phyloP scores from a whole-genome alignment of 805 yeast genomes.

The Cyberlindnera petersonii region DNA sequence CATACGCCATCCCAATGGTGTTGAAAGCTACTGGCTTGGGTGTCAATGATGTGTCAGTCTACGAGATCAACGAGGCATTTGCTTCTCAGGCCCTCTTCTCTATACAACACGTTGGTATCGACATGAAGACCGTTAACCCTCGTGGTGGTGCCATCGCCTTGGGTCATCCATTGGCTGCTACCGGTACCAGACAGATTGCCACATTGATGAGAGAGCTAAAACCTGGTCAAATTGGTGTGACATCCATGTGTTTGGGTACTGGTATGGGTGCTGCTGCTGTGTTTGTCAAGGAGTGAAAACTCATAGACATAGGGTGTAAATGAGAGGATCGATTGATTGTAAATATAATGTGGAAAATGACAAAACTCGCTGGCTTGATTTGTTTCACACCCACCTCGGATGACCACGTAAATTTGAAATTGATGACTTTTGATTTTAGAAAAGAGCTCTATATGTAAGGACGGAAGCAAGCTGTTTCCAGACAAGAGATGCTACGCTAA shows the following conservation, averaged over 20 bases:
- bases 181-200: conserved; percentile 90
- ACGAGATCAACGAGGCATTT: conserved; percentile 94
- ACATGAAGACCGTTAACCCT: conserved; percentile 71
- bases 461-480: too few species aligned
- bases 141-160: conserved; percentile 96
- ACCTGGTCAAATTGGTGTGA: conserved; percentile 80
- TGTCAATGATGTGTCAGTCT: conserved; percentile 64
- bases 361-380: too few species aligned
- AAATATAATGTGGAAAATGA: too few species aligned
- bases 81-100: conserved; percentile 91
- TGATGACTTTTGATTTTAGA: too few species aligned
- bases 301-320: neutral
- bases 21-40: conserved; percentile 58
- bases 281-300: conserved; percentile 63
- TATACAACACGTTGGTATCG: conserved; percentile 61
- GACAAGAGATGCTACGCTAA: too few species aligned
- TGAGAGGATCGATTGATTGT: neutral
- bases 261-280: conserved; percentile 98
- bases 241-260: conserved; percentile 96
- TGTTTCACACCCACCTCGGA: too few species aligned
- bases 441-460: too few species aligned
- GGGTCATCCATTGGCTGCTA: conserved; percentile 91
- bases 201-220: conserved; percentile 79
- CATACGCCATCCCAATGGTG: conserved; percentile 85
- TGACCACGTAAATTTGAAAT: too few species aligned